Evolutionary conservation across 768 basidiomycete genomes (phyloP).

Genomic region (Paxillus rubicundulus): DNA sequence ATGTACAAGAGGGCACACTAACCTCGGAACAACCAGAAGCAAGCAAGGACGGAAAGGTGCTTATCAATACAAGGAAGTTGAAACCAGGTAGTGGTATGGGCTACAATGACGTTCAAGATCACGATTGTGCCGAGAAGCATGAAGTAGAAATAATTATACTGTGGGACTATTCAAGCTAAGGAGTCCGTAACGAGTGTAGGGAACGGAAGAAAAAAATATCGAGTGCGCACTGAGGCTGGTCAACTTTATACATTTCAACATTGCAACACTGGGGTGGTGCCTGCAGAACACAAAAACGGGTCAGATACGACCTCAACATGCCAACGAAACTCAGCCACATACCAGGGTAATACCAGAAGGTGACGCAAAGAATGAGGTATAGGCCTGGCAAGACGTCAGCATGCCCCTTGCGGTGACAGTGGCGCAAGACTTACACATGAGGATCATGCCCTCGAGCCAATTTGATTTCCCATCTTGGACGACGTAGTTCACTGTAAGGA

Average conservation of each 20-base stretch:
- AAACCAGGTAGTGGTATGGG: too few species aligned
- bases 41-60: not conserved
- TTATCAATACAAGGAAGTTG: too few species aligned
- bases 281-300: not conserved
- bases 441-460: slow-evolving; percentile 86
- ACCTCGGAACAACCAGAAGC: not conserved
- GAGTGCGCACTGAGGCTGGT: too few species aligned
- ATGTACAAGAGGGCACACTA: not conserved
- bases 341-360: slow-evolving; percentile 55
- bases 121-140: too few species aligned
- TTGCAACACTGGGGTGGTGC: not conserved
- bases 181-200: too few species aligned
- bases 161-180: too few species aligned
- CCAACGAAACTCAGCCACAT: slow-evolving; percentile 6
- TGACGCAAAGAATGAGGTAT: slow-evolving; percentile 55
- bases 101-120: too few species aligned
- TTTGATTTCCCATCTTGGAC: slow-evolving; percentile 87
- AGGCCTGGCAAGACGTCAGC: slow-evolving; percentile 34
- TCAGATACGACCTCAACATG: not conserved
- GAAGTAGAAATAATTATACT: too few species aligned
- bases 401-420: not conserved
- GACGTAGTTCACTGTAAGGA: slow-evolving; percentile 82
- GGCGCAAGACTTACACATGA: slow-evolving; percentile 50
- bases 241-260: too few species aligned
- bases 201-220: too few species aligned